Base-by-base conservation (phyloP, 208 protist genomes). In the Trypanosoma vivax region DNA sequence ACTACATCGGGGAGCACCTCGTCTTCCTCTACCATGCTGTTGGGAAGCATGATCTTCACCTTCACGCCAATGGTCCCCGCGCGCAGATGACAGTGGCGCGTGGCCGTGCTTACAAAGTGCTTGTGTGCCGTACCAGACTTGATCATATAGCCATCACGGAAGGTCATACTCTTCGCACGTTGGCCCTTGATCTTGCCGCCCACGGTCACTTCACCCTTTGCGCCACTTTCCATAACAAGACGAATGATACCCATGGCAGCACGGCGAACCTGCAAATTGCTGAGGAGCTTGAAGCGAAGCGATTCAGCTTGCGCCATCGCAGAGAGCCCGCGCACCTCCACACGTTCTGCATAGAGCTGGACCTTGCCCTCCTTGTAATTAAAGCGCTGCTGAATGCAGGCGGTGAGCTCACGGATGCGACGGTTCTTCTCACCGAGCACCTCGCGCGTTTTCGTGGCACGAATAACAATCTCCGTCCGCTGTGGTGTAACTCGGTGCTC, bases 81-180 rank as follows among this genome's bases (percentile, higher is more conserved):
- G 50, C 97, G 88, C 47, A 99, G 76, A 60, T 98, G 79, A 73
- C 99, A 97, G 90, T 99, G 96, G 52, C 97, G 82, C 35, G 90
- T 83, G 60, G 97, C 97, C 50, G 54, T 64, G 78, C 98, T 96
- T n/a, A 99, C 82, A 70, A 97, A 99, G 37, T 79, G 50, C 57
- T 90, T 88, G 49, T 81, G 75, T 37, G 95, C 88, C 30, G 97
- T 78, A 79, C 96, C 96, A 37, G 96, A 95, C 71, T 96, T 97
- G 80, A 99, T 97, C 97, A 99, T 99, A 83, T 99, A 99, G 51
- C 98, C 98, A 50, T 99, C 98, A 46, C 82, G 84, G 95, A 99
- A 99, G 72, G 99, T 99, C 96, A 99, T 98, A 56, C 70, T 65
- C 88, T 99, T 99, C 45, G 98, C 98, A 80, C 98, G 95, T 81